Base-by-base conservation (phyloP, 148 eudicot genomes). In the Rhododendron vialii region DNA sequence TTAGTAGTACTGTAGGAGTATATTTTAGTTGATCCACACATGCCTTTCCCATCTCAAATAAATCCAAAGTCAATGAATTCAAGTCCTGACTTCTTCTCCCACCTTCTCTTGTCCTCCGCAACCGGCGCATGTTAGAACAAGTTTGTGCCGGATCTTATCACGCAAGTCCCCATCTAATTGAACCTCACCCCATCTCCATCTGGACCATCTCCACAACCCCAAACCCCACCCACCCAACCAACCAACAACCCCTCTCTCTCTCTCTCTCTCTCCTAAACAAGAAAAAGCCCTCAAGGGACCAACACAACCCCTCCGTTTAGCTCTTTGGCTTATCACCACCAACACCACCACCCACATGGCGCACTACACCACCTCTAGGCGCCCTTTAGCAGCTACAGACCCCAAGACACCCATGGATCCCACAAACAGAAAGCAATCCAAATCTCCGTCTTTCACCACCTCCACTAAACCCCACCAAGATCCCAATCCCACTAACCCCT, bases 401-500 rank as follows among this genome's bases (percentile, higher is more conserved):
- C 83, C 65, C 73, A 79, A 85, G 73, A 80, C 87, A 50, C 33
- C 90, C 89, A 83, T 85, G 82, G 91, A 89, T 90, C 91, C 92
- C 90, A 85, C 92, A 57, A 80, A n/a, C 57, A 89, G 86, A 85
- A 92, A 85, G 67, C 90, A 86, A 79, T 80, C 83, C 81, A 80
- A 89, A 86, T 59, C 92, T 12, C 43, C 83, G 11, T 41, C 90
- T 83, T 26, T 63, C 82, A 10, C 45, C 81, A 83, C 86, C 85
- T 30, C 86, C 82, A 75, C 90, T 83, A 87, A 85, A 15, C 84
- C 87, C 91, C 88, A 73, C 48, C 67, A 59, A 86, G 91, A 91
- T 87, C 88, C 93, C 88, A 85, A 91, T 86, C 88, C 93, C 88
- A 85, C 92, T 77, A 24, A 84, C 28, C 45, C 89, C n/a, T 79